Conservation (phyloP, 805 yeast species). For the Metschnikowia continentalis region DNA sequence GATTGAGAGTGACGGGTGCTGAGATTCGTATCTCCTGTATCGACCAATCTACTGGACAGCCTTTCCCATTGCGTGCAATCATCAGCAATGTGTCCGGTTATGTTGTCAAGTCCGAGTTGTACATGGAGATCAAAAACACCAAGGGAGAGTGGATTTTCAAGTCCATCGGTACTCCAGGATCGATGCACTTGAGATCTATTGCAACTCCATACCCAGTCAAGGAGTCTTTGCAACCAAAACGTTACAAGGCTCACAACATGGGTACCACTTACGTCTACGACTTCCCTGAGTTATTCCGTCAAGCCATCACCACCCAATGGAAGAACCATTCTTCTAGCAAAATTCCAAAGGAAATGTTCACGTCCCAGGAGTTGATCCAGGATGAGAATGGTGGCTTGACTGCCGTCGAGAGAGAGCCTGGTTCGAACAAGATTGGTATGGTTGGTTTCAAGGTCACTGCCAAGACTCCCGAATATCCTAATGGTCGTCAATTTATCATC, state of each 20-base stretch:
- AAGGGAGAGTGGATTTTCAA: constrained; percentile 97
- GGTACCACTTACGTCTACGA: constrained; percentile 98
- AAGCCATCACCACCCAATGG: constrained; percentile 86
- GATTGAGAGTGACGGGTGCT: constrained; percentile 94
- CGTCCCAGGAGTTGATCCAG: constrained; percentile 79
- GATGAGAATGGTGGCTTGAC: constrained; percentile 74
- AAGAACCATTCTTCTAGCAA: constrained; percentile 53
- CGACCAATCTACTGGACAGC: constrained; percentile 79
- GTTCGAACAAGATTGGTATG: constrained; percentile 95
- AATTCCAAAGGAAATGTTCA: constrained; percentile 73
- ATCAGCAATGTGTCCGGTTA: constrained; percentile 96
- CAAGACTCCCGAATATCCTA: constrained; percentile 95
- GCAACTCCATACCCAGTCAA: constrained; percentile 96
- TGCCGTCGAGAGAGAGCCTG: constrained; percentile 92
- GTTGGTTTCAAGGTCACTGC: constrained; percentile 90
- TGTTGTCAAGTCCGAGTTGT: constrained; percentile 92
- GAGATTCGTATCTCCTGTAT: constrained; percentile 95
- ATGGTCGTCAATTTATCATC: constrained; percentile 88
- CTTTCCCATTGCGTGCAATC: constrained; percentile 95
- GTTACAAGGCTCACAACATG: constrained; percentile 97
- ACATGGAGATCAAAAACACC: constrained; percentile 88
- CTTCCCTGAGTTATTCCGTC: constrained; percentile 97
- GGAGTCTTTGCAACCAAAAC: constrained; percentile 97
- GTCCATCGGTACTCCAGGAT: constrained; percentile 90
- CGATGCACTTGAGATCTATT: constrained; percentile 95